A percentile compares a stretch with the other conserved stretches of the same genome.
These are phyloP conservation scores for Athelia sp. DNA, from an alignment of 1,284 basidiomycete species.

Conservation along the genomic window DNA sequence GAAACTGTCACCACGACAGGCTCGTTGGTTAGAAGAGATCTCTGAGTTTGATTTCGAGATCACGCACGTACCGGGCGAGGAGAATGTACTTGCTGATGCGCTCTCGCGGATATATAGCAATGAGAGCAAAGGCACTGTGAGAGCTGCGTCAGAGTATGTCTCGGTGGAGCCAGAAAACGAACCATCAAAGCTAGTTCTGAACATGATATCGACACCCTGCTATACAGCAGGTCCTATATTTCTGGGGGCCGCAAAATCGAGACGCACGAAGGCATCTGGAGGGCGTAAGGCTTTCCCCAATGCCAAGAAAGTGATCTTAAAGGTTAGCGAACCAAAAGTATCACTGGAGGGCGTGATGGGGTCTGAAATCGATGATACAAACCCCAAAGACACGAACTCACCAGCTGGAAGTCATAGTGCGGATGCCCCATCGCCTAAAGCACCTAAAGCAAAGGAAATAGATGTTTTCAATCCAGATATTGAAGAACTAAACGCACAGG, in stretches of 20 bases:
- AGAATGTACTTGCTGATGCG: constrained; percentile 27
- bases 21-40: constrained; percentile 25
- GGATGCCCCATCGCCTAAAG: too few relatives aligned
- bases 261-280: too few relatives aligned
- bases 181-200: not conserved
- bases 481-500: too few relatives aligned
- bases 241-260: constrained; percentile 2
- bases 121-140: constrained; percentile 19
- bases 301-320: not conserved
- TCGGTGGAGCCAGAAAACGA: constrained; percentile 1
- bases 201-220: not conserved
- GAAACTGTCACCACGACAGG: constrained; percentile 23
- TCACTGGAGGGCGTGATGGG: constrained; percentile 6
- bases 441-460: too few relatives aligned
- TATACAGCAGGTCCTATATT: constrained; percentile 1
- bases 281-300: not conserved
- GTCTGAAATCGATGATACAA: too few relatives aligned
- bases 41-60: constrained; percentile 28
- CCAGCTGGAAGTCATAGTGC: too few relatives aligned
- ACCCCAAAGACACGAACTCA: too few relatives aligned
- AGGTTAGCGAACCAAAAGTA: constrained; percentile 9
- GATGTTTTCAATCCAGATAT: too few relatives aligned
- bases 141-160: constrained; percentile 19
- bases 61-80: constrained; percentile 24
- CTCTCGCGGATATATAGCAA: constrained; percentile 29